These are phyloP conservation scores for Aspergillus coremiiformis DNA, from an alignment of 495 filamentous ascomycete genomes.

Conservation along the genomic window DNA sequence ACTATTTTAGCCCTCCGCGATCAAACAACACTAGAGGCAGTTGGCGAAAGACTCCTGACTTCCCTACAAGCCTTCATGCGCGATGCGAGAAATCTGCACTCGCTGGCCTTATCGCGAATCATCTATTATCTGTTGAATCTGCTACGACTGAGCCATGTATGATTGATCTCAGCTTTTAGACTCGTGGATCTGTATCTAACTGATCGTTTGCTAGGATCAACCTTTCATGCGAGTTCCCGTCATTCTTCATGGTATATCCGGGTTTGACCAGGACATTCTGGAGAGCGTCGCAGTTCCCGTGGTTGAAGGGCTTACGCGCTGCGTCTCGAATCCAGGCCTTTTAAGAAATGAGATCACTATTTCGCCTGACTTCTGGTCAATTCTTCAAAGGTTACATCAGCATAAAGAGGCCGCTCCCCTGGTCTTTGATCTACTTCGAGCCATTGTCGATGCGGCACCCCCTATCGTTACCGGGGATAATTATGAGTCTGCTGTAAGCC, in stretches of 20 bases:
- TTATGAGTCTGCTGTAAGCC: slow-evolving; percentile 73
- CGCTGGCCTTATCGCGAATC: slow-evolving; percentile 70
- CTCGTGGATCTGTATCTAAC: slow-evolving; percentile 3
- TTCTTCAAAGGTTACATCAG: slow-evolving; percentile 65
- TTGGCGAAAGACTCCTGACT: slow-evolving; percentile 73
- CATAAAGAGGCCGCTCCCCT: slow-evolving; percentile 60
- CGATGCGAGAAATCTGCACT: slow-evolving; percentile 69
- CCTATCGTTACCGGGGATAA: slow-evolving; percentile 89
- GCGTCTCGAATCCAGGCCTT: slow-evolving; percentile 64
- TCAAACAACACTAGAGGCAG: slow-evolving; percentile 54
- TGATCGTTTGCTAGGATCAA: slow-evolving; percentile 57
- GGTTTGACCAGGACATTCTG: slow-evolving; percentile 69
- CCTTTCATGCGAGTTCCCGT: slow-evolving; percentile 90
- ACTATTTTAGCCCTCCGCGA: slow-evolving; percentile 80
- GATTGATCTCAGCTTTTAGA: slow-evolving; percentile 14
- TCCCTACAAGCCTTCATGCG: slow-evolving; percentile 74
- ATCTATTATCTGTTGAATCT: slow-evolving; percentile 81
- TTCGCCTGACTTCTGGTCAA: slow-evolving; percentile 96
- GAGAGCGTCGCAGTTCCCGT: slow-evolving; percentile 67
- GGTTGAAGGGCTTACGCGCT: slow-evolving; percentile 70
- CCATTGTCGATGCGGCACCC: slow-evolving; percentile 55
- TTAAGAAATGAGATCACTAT: slow-evolving; percentile 88
- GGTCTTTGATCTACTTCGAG: slow-evolving; percentile 77
- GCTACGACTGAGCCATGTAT: slow-evolving; percentile 79
- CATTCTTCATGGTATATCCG: slow-evolving; percentile 82